Evolutionary conservation across 2,329 filamentous ascomycete species (phyloP).

Genomic region (Macroventuria anomochaeta): DNA sequence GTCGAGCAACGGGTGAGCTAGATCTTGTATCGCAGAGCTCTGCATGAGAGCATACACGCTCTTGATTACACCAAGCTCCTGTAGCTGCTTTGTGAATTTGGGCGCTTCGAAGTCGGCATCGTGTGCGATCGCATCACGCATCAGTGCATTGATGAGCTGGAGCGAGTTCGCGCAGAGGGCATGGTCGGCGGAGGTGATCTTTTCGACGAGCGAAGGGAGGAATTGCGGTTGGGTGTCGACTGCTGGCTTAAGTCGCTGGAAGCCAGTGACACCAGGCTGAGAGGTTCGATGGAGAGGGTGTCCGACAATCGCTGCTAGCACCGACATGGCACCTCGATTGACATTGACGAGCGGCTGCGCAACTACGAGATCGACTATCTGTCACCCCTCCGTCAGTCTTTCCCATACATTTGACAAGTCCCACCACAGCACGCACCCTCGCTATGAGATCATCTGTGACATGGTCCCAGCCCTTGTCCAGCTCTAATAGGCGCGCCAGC

Average conservation of each 20-base stretch:
- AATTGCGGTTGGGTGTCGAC: constrained; percentile 92
- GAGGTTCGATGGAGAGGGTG: constrained; percentile 70
- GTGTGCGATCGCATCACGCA: constrained; percentile 85
- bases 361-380: constrained; percentile 90
- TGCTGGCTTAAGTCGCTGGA: constrained; percentile 88
- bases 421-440: constrained; percentile 57
- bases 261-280: constrained; percentile 75
- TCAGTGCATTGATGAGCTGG: constrained; percentile 93
- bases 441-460: constrained; percentile 75
- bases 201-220: constrained; percentile 89
- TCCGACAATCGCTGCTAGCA: constrained; percentile 90
- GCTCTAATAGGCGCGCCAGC: constrained; percentile 84
- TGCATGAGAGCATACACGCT: constrained; percentile 93
- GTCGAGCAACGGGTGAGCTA: constrained; percentile 87
- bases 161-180: constrained; percentile 93
- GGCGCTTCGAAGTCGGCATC: constrained; percentile 87
- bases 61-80: constrained; percentile 91
- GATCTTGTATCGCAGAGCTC: constrained; percentile 86
- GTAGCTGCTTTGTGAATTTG: constrained; percentile 90
- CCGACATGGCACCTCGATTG: constrained; percentile 93
- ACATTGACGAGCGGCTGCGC: constrained; percentile 97
- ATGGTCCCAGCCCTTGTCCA: constrained; percentile 97
- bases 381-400: constrained; percentile 17
- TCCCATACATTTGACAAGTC: not conserved
- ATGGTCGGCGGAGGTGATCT: constrained; percentile 92